Evolutionary conservation across 2,329 filamentous ascomycete species (phyloP).

Genomic region (Ramichloridium luteum): DNA sequence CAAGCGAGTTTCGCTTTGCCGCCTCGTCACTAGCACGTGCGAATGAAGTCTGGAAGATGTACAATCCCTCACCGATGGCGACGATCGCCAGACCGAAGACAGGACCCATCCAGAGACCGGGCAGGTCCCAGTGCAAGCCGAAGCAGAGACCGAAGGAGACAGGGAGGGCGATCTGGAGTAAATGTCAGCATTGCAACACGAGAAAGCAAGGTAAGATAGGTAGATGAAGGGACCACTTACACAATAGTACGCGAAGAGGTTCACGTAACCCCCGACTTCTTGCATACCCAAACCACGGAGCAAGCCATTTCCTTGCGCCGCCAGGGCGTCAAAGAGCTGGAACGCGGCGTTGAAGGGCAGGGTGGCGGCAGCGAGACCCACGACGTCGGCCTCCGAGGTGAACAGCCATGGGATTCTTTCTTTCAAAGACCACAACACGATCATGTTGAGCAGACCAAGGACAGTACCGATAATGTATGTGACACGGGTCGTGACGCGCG

Average conservation of each 20-base stretch:
- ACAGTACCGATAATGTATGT: constrained; percentile 53
- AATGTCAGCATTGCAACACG: constrained; percentile 3
- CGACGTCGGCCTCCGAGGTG: constrained; percentile 54
- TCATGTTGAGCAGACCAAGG: constrained; percentile 69
- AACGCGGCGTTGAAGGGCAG: constrained; percentile 77
- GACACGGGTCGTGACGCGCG: constrained; percentile 68
- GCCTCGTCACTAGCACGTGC: constrained; percentile 49
- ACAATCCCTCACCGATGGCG: constrained; percentile 42
- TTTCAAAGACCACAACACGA: constrained; percentile 55
- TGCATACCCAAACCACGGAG: constrained; percentile 80
- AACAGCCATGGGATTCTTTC: constrained; percentile 66
- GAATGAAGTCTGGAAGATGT: constrained; percentile 45
- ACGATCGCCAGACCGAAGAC: constrained; percentile 55
- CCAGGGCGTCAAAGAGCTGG: constrained; percentile 76
- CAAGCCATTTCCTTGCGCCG: constrained; percentile 69
- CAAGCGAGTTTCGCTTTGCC: constrained; percentile 37
- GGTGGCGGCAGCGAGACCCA: constrained; percentile 52
- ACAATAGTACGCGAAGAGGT: constrained; percentile 73
- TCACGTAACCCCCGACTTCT: constrained; percentile 79
- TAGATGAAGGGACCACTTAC: constrained; percentile 20
- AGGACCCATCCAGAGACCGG: constrained; percentile 61
- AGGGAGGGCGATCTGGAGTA: constrained; percentile 55
- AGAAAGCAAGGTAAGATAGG: not conserved
- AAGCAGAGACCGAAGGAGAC: constrained; percentile 71
- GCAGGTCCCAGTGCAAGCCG: constrained; percentile 60